These are phyloP conservation scores for Hyparrhenia diplandra DNA, from an alignment of 176 grass and related monocot genomes.

Conservation along the genomic window DNA sequence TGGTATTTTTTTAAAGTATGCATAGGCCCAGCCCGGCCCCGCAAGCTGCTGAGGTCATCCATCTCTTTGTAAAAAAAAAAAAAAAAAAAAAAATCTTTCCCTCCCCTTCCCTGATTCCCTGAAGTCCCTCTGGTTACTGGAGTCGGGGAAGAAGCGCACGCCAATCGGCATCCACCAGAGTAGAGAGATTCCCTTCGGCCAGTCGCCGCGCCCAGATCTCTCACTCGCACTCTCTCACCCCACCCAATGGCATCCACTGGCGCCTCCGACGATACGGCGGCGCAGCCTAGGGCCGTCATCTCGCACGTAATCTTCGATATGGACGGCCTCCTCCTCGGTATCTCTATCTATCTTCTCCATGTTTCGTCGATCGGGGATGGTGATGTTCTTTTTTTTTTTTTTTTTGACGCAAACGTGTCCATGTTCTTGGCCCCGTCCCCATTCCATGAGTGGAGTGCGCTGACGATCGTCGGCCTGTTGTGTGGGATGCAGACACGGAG, in stretches of 20 bases:
- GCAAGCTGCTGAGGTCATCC: no score
- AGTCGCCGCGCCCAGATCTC: conserved; percentile 9
- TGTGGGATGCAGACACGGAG: conserved; percentile 62
- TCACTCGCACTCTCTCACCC: background rate
- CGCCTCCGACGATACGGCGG: conserved; percentile 6
- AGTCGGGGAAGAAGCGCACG: background rate
- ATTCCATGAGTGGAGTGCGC: background rate
- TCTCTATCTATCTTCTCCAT: background rate
- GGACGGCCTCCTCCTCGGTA: conserved; percentile 87
- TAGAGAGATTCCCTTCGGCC: background rate
- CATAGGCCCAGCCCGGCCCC: no score
- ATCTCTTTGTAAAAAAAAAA: no score
- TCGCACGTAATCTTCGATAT: conserved; percentile 95
- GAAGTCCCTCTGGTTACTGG: no score
- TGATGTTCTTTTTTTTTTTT: no score
- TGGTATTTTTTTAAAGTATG: no score
- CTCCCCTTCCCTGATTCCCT: no score
- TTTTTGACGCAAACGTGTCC: no score
- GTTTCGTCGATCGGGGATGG: background rate
- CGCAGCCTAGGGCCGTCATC: conserved; percentile 16
- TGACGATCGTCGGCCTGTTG: background rate
- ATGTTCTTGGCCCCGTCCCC: background rate
- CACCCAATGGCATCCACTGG: conserved; percentile 22
- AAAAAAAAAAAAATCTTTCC: no score
- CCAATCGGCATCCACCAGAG: background rate